Evolutionary conservation across 192 early-diverging fungal genomes (phyloP).

Genomic region (Anaeromyces robustus): DNA sequence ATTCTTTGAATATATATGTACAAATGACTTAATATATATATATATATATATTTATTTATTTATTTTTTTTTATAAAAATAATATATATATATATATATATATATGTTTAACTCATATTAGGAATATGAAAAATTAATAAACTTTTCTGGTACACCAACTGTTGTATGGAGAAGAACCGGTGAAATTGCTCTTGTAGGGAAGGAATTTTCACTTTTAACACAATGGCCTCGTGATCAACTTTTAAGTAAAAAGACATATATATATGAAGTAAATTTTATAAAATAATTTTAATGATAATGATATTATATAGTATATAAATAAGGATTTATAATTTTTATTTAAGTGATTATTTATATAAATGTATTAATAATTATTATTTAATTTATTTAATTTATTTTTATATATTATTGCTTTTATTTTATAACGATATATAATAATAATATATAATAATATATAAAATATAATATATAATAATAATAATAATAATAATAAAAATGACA

Average conservation of each 20-base stretch:
- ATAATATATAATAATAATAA: too few species aligned
- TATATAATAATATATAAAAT: too few species aligned
- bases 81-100: neutral
- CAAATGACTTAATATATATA: too few species aligned
- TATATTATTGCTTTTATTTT: too few species aligned
- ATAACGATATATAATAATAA: too few species aligned
- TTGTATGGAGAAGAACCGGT: constrained; percentile 92
- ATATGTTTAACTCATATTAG: constrained; percentile 15
- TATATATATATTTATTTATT: neutral
- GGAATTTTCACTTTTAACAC: constrained; percentile 84
- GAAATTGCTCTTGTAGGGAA: constrained; percentile 92
- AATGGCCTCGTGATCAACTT: constrained; percentile 75
- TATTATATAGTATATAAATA: neutral
- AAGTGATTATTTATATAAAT: too few species aligned
- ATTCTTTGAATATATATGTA: too few species aligned
- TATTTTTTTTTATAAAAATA: too few species aligned
- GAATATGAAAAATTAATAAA: constrained; percentile 94
- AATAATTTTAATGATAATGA: neutral
- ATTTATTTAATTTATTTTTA: too few species aligned
- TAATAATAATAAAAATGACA: neutral
- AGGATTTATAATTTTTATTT: too few species aligned
- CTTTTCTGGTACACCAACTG: constrained; percentile 87
- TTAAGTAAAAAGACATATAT: constrained; percentile 64
- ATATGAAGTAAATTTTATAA: constrained; percentile 39
- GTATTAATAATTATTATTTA: too few species aligned